Evolutionary conservation across 495 filamentous ascomycete genomes (phyloP), one percentile per base, ranked within the genome.

Genomic region (Neurospora sp.): DNA sequence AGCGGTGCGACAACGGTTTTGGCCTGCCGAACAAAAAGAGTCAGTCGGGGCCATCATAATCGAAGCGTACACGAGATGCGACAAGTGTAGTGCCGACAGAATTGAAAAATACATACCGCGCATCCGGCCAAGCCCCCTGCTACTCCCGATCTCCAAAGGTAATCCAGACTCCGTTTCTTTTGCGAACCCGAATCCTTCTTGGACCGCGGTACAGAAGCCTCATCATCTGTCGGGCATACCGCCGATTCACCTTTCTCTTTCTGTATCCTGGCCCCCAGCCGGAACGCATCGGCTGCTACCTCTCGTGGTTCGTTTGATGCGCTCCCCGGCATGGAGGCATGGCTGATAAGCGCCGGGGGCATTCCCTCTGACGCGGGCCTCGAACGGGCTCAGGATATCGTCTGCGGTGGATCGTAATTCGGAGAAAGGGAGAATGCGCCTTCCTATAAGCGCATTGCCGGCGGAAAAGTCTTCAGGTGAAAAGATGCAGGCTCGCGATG

Each of bases 1-100:
- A 99, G 92, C 41, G 96, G 96, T 37, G 93, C 96, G 16, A 99
- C 97, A 20, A 96, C 85, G 1, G 95, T 97, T 86, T 99, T 99
- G 75, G 93, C 96, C 94, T 97, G 73, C 46, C 53, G 14, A 37
- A 69, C 14, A 59, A 16, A 37, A 27, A 61, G 61, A 18, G 20
- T 75, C 40, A 59, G 66, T 41, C 31, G 75, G 71, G 39, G 41
- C 2, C 42, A 61, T 37, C 42, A 38, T 16, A 11, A 0, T n/a
- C 31, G 46, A 71, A 5, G 16, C 22, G 71, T 53, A n/a, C 27
- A 37, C 6, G 53, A 27, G 14, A 66, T 66, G 53, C 27, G 6
- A 66, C 53, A 6, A 66, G 27, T 18, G 48, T 66, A 66, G 31
- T 66, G 59, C 40, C 27, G 27, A 35, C 27, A 1, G 7, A 8